Percentiles rank a stretch among this genome's conserved stretches.
phyloP scores from a whole-genome alignment of 176 grass and related monocot genomes.

The Aegilops umbellulata region DNA sequence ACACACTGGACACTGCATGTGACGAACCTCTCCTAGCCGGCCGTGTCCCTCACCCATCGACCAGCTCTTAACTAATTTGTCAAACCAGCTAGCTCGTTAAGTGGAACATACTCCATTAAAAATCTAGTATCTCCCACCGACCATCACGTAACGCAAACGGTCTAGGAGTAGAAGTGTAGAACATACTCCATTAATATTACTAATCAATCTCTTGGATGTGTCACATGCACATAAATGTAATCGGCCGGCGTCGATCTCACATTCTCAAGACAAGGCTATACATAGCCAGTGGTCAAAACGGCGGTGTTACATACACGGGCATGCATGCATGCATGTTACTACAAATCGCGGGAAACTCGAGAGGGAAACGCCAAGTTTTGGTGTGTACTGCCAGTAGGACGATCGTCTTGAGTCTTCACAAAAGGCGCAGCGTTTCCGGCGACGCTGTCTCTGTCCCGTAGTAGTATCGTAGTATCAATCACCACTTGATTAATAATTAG shows the following conservation, averaged over 20 bases:
- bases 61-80: not conserved
- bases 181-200: not conserved
- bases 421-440: conserved; percentile 90
- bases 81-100: not conserved
- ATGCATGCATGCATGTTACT: conserved; percentile 17
- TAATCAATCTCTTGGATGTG: not conserved
- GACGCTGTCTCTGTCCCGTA: conserved; percentile 53
- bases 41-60: not conserved
- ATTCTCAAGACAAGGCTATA: not conserved
- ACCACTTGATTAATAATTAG: not conserved
- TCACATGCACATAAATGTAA: not conserved
- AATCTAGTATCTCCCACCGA: not conserved
- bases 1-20: conserved; percentile 5
- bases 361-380: conserved; percentile 34
- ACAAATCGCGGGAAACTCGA: conserved; percentile 20
- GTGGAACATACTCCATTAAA: no score
- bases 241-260: not conserved
- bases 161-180: not conserved
- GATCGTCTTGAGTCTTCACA: conserved; percentile 58
- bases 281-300: conserved; percentile 10
- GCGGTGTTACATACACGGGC: not conserved
- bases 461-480: not conserved
- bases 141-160: not conserved
- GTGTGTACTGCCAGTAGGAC: not conserved
- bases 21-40: not conserved